These are phyloP conservation scores for Mycena rebaudengoi DNA, from an alignment of 768 basidiomycete species.

Conservation along the genomic window DNA sequence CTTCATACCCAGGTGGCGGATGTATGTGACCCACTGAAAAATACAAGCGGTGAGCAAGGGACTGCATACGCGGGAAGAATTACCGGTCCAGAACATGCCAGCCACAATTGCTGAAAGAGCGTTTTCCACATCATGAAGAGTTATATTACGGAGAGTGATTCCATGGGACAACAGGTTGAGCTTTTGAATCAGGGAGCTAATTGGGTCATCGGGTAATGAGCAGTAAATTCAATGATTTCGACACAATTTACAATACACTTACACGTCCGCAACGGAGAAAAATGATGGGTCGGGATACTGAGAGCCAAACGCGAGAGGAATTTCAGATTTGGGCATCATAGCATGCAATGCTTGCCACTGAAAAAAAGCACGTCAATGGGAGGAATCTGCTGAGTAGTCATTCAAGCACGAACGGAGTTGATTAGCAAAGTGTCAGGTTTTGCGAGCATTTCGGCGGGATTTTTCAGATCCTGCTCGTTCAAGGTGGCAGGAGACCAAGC, in stretches of 20 bases:
- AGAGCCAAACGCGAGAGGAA: too few relatives aligned
- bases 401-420: not conserved
- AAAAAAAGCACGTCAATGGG: not conserved
- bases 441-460: not conserved
- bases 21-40: not conserved
- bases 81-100: constrained; percentile 15
- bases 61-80: not conserved
- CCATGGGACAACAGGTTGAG: not conserved
- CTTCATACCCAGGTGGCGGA: not conserved
- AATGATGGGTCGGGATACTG: too few relatives aligned
- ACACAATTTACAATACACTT: too few relatives aligned
- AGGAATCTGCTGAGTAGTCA: not conserved
- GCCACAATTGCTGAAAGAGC: constrained; percentile 14
- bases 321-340: not conserved
- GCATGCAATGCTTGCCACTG: not conserved
- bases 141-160: not conserved
- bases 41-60: not conserved
- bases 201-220: not conserved
- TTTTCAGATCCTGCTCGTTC: not conserved
- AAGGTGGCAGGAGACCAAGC: not conserved
- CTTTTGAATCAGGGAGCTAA: not conserved
- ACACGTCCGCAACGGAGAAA: not conserved
- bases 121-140: constrained; percentile 20
- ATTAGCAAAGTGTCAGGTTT: not conserved
- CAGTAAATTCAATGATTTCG: not conserved